These are phyloP conservation scores for Dysphania ambrosioides DNA, from an alignment of 148 eudicot species.

Conservation along the genomic window DNA sequence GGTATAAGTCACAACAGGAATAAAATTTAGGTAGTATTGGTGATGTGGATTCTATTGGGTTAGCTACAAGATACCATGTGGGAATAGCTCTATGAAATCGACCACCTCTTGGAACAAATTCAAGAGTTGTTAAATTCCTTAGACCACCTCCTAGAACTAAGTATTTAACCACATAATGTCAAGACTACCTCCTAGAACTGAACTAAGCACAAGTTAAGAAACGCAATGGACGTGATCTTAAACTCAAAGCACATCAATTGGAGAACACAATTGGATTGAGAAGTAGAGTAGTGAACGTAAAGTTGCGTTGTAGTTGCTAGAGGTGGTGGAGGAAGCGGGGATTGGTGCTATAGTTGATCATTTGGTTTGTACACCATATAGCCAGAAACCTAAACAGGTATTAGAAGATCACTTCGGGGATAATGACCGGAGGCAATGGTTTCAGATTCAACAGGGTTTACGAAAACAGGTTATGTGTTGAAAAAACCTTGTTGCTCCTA, in stretches of 20 bases:
- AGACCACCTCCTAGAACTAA: too few species aligned
- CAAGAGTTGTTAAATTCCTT: too few species aligned
- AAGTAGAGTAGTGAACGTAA: conserved; percentile 35
- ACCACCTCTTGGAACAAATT: too few species aligned
- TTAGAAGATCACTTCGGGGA: conserved; percentile 32
- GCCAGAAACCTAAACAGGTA: conserved; percentile 40
- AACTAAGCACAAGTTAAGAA: too few species aligned
- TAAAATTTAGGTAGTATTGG: conserved; percentile 41
- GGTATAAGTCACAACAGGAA: conserved; percentile 49
- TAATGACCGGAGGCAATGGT: conserved; percentile 33
- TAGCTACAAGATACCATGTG: too few species aligned
- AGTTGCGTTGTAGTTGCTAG: conserved; percentile 18
- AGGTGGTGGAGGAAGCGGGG: conserved; percentile 21
- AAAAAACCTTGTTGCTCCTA: conserved; percentile 38
- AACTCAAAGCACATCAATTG: too few species aligned
- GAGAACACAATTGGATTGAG: conserved; percentile 46
- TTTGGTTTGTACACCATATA: conserved; percentile 40
- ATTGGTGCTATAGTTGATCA: conserved; percentile 50
- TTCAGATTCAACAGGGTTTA: conserved; percentile 37
- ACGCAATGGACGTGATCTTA: too few species aligned
- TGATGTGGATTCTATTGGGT: too few species aligned
- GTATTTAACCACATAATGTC: too few species aligned
- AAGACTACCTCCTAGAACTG: too few species aligned
- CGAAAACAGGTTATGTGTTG: conserved; percentile 24
- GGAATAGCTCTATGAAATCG: too few species aligned